phyloP scores from a whole-genome alignment of 306 rosid species.

The Pterocarpus santalinus region DNA sequence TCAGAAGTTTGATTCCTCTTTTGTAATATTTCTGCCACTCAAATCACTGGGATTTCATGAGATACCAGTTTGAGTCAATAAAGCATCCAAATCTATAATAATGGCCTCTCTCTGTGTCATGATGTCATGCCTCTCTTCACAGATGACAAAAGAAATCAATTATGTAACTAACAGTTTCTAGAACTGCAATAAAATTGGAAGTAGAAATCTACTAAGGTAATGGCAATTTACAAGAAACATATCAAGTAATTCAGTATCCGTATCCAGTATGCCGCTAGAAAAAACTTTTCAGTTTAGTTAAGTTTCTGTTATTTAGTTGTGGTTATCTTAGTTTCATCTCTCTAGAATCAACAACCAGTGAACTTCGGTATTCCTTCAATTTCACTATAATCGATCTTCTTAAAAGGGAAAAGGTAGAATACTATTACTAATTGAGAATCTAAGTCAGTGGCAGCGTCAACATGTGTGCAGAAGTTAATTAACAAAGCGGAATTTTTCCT shows the following conservation, averaged over 20 bases:
- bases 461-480: too few relatives aligned
- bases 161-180: not conserved
- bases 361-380: too few relatives aligned
- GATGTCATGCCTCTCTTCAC: not conserved
- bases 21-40: not conserved
- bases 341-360: too few relatives aligned
- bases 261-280: not conserved
- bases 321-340: too few relatives aligned
- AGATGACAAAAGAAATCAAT: conserved; percentile 2
- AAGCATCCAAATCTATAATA: not conserved
- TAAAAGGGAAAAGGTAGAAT: too few relatives aligned
- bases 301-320: too few relatives aligned
- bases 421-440: too few relatives aligned
- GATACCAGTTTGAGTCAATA: not conserved
- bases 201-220: not conserved
- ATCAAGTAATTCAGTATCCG: not conserved
- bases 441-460: too few relatives aligned
- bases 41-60: not conserved
- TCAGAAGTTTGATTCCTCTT: conserved; percentile 1
- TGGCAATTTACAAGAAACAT: not conserved
- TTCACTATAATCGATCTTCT: too few relatives aligned
- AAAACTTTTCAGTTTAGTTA: not conserved
- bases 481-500: too few relatives aligned
- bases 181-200: conserved; percentile 1
- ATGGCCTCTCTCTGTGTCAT: not conserved